A percentile compares a stretch with the other conserved stretches of the same genome.
phyloP scores from a whole-genome alignment of 305 asterid species.

The Stenogyne calaminthoides region DNA sequence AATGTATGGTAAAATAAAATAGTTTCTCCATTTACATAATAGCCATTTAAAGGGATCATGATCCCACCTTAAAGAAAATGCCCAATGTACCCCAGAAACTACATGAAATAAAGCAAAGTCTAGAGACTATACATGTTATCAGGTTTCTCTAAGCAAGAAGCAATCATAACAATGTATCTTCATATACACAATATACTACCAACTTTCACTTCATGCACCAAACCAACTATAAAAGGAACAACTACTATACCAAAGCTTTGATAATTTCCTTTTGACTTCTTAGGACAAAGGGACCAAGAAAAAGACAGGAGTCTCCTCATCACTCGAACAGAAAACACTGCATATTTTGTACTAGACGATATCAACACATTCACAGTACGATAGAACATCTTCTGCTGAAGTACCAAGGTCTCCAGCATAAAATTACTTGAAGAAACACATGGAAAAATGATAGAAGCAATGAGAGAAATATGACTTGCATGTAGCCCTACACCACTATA shows the following conservation, averaged over 20 bases:
- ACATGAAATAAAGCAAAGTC: background rate
- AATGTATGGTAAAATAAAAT: background rate
- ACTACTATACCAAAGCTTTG: background rate
- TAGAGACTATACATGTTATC: background rate
- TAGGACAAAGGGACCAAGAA: conserved; percentile 5
- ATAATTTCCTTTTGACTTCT: background rate
- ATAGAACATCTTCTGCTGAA: background rate
- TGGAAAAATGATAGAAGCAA: background rate
- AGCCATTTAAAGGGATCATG: background rate
- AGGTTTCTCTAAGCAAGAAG: background rate
- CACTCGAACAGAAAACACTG: background rate
- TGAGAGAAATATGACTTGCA: background rate
- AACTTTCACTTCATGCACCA: background rate
- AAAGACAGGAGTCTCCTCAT: background rate
- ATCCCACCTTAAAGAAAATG: background rate
- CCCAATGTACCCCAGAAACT: background rate
- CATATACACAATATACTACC: background rate
- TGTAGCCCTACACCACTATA: background rate
- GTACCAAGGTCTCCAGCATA: background rate
- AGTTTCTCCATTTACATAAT: background rate
- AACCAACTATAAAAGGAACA: background rate
- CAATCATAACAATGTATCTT: conserved; percentile 2
- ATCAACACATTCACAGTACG: background rate
- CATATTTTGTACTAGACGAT: background rate
- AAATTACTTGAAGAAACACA: conserved; percentile 4